A percentile compares a stretch with the other conserved stretches of the same genome.
Conservation (phyloP, 163 green algal genomes). For the Coccomyxa subellipsoidea region DNA sequence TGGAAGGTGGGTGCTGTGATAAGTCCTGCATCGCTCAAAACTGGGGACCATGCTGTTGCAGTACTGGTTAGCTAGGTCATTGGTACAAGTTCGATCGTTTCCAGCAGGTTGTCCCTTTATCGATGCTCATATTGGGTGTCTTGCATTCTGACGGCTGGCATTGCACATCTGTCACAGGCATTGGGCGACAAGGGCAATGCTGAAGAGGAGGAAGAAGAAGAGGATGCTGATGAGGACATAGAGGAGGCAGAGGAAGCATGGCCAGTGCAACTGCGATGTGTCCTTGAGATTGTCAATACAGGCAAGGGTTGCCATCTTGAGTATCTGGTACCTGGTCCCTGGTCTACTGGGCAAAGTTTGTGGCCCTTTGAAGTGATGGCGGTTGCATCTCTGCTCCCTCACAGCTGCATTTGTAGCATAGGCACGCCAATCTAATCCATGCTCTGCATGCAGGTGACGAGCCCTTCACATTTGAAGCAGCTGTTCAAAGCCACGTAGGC, state of each 20-base stretch:
- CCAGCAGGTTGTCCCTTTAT: too few relatives aligned
- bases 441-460: constrained; percentile 30
- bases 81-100: too few relatives aligned
- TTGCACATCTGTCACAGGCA: not conserved
- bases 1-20: not conserved
- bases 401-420: not conserved
- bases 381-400: not conserved
- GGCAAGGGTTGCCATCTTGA: not conserved
- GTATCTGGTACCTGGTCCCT: too few relatives aligned
- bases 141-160: too few relatives aligned
- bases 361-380: too few relatives aligned
- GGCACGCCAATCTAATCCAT: too few relatives aligned
- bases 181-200: not conserved
- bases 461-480: constrained; percentile 47
- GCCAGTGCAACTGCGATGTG: constrained; percentile 31
- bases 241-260: not conserved
- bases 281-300: constrained; percentile 27
- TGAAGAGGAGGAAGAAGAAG: not conserved
- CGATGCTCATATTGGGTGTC: too few relatives aligned
- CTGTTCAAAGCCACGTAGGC: constrained; percentile 29
- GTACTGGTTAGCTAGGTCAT: too few relatives aligned
- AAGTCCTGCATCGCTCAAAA: not conserved
- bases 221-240: not conserved
- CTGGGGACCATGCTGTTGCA: not conserved
- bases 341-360: too few relatives aligned